These are phyloP conservation scores for Ulota crispa DNA, from an alignment of 225 moss, liverwort and hornwort genomes.

Conservation along the genomic window DNA sequence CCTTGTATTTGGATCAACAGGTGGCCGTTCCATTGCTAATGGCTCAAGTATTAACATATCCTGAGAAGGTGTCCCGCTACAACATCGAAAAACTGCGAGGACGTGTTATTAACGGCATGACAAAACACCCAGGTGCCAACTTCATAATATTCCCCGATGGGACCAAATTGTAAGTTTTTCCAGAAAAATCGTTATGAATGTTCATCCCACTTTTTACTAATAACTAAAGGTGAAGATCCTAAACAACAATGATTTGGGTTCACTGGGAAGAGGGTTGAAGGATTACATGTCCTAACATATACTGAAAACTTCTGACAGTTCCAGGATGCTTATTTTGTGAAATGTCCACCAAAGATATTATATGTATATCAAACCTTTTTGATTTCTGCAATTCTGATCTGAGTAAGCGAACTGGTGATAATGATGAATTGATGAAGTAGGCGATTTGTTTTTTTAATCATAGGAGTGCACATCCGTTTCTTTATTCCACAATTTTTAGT, in stretches of 20 bases:
- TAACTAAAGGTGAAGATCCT: background rate
- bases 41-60: slow-evolving; percentile 94
- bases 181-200: background rate
- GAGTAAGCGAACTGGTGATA: background rate
- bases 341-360: background rate
- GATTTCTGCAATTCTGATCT: background rate
- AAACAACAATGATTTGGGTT: background rate
- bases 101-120: slow-evolving; percentile 91
- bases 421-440: background rate
- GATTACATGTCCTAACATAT: background rate
- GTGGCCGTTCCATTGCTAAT: slow-evolving; percentile 92
- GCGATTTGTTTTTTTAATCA: background rate
- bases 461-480: background rate
- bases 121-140: slow-evolving; percentile 97
- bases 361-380: background rate
- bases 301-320: background rate
- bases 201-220: background rate
- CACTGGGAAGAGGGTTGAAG: background rate
- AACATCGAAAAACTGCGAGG: slow-evolving; percentile 91
- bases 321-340: background rate
- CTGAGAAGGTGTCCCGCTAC: slow-evolving; percentile 97
- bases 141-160: slow-evolving; percentile 83
- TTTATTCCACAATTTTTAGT: background rate
- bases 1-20: slow-evolving; percentile 38
- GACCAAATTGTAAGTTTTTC: slow-evolving; percentile 55